Base-by-base conservation (phyloP, 257 asterid species). In the Cruciata laevipes region DNA sequence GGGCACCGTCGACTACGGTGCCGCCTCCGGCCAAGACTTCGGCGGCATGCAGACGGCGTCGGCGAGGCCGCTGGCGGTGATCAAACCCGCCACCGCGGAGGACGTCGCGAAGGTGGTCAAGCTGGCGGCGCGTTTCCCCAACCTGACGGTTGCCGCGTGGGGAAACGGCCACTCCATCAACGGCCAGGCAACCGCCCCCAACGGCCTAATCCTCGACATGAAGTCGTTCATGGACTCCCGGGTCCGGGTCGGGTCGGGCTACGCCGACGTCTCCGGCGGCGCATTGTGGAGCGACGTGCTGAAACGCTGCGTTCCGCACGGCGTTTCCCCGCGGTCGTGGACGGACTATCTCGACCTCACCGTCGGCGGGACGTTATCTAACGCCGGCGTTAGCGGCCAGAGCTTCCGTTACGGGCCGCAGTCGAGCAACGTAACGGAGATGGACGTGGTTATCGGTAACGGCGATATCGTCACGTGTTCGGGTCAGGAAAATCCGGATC, bases 381-480 rank as follows among this genome's bases (percentile, higher is more conserved):
- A 93, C 85, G 99, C 90, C 78, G 96, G 99, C 65, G 90, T 93
- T 5, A 90, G 99, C 25, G 99, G 99, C 0, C 99, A 93, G 85
- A 60, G 90, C 0, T 93, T 90, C 75, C 62, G 71, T 5, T 74
- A 71, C 66, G 99, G 99, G 0, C 97, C 97, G 0, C 97, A 93
- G 69, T 81, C 97, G 74, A 89, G 88, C 14, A 86, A 89, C 65
- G 96, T 90, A 7, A 88, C 89, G 75, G 97, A 94, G 81, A 31
- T 94, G 62, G 99, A 94, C 27, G 99, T 94, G 17, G 97, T 94
- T 30, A 94, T 93, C 2, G 99, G 99, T 0, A 90, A 83, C 74
- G 99, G 99, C 49, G 97, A 88, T 73, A 86, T 80, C 0, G 69
- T 79, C 4, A 80, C 84, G 0, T 94, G 97, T 20, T 88, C 97